A percentile compares a stretch with the other conserved stretches of the same genome.
Conservation (phyloP, 2,329 filamentous ascomycete genomes). For the Alternaria burnsii region DNA sequence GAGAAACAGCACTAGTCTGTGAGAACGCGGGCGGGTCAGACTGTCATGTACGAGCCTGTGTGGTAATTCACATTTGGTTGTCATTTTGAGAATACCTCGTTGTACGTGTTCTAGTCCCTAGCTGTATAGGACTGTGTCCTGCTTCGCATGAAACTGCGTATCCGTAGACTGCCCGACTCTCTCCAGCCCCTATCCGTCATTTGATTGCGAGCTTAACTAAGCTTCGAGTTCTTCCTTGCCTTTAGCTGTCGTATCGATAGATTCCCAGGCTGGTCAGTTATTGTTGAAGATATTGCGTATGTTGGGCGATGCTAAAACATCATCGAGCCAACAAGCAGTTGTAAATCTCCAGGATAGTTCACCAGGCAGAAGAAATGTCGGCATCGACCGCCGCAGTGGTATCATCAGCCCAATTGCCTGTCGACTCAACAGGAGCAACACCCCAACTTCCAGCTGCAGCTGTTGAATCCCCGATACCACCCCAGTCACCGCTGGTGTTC, state of each 20-base stretch:
- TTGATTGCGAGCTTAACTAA: neutral
- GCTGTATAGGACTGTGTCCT: constrained; percentile 3
- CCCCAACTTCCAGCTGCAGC: constrained; percentile 32
- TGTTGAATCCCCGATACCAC: constrained; percentile 26
- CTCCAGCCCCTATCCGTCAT: neutral
- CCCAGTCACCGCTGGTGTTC: constrained; percentile 34
- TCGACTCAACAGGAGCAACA: constrained; percentile 22
- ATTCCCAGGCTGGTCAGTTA: neutral
- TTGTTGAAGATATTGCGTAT: neutral
- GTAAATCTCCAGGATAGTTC: neutral
- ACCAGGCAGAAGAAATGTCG: constrained; percentile 18
- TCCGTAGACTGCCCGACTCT: neutral
- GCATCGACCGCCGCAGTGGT: constrained; percentile 16
- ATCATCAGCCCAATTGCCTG: constrained; percentile 29
- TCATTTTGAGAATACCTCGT: neutral
- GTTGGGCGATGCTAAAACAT: neutral
- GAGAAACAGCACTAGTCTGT: neutral
- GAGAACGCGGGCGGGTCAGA: neutral
- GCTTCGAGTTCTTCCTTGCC: neutral
- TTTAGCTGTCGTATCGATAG: neutral
- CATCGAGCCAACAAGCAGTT: constrained; percentile 5
- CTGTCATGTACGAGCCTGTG: neutral
- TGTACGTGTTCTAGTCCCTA: neutral
- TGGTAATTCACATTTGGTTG: neutral
- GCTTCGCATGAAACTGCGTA: neutral